These are phyloP conservation scores for Pseudocercospora vitis DNA, from an alignment of 2,329 filamentous ascomycete genomes.

Conservation along the genomic window DNA sequence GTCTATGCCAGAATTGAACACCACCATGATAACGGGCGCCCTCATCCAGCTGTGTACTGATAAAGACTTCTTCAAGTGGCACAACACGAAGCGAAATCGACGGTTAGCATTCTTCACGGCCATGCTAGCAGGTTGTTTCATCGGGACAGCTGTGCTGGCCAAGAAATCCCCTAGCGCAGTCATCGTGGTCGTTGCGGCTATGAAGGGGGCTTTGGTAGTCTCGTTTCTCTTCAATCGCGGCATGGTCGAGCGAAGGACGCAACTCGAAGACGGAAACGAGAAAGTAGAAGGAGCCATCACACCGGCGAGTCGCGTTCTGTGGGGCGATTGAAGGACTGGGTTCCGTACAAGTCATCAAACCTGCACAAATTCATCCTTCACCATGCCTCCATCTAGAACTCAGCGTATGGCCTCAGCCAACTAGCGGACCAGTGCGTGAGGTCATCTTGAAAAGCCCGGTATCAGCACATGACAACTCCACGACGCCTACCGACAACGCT, in stretches of 20 bases:
- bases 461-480: too few species aligned
- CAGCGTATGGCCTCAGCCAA: too few species aligned
- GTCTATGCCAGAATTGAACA: constrained; percentile 34
- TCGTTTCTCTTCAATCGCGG: constrained; percentile 31
- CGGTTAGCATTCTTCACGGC: constrained; percentile 26
- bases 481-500: too few species aligned
- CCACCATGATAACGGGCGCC: constrained; percentile 36
- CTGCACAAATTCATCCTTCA: too few species aligned
- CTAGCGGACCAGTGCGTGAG: too few species aligned
- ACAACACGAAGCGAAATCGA: constrained; percentile 29
- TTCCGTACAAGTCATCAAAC: too few species aligned
- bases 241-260: constrained; percentile 23
- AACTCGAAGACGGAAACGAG: constrained; percentile 21
- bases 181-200: constrained; percentile 25
- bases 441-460: too few species aligned
- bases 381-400: too few species aligned
- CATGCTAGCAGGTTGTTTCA: constrained; percentile 31
- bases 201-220: constrained; percentile 28
- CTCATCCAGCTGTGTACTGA: constrained; percentile 32
- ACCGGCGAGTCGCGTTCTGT: constrained; percentile 24
- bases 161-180: constrained; percentile 23
- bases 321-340: constrained; percentile 29
- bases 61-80: constrained; percentile 23
- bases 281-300: constrained; percentile 23
- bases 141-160: constrained; percentile 27